Evolutionary conservation across 2,329 filamentous ascomycete species (phyloP).

Genomic region (Lasiodiplodia sp.): DNA sequence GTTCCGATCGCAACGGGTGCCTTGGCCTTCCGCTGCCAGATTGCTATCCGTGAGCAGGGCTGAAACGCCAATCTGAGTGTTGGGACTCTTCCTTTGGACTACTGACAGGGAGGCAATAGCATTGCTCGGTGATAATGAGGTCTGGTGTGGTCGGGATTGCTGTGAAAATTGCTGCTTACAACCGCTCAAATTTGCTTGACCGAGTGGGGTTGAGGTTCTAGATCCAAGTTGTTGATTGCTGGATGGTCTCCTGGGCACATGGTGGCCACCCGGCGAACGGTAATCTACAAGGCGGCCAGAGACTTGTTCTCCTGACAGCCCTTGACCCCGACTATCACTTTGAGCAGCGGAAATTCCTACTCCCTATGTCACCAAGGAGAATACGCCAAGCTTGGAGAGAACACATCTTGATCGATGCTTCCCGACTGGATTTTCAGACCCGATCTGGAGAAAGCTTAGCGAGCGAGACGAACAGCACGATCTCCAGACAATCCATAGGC

Average conservation of each 20-base stretch:
- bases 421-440: background rate
- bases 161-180: background rate
- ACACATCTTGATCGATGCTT: background rate
- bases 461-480: background rate
- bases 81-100: background rate
- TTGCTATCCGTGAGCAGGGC: background rate
- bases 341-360: background rate
- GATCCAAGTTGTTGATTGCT: background rate
- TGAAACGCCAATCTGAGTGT: conserved; percentile 3
- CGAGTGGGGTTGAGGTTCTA: background rate
- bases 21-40: background rate
- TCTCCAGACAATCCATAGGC: background rate
- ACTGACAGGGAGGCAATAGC: background rate
- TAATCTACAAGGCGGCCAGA: background rate
- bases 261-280: background rate
- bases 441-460: background rate
- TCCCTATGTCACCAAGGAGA: background rate
- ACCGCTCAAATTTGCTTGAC: background rate
- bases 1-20: conserved; percentile 2
- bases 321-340: background rate
- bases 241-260: background rate
- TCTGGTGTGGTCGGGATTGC: background rate
- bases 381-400: background rate
- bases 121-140: background rate
- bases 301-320: background rate